These are phyloP conservation scores for Annulohypoxylon truncatum DNA, from an alignment of 2,329 filamentous ascomycete species.

Conservation along the genomic window DNA sequence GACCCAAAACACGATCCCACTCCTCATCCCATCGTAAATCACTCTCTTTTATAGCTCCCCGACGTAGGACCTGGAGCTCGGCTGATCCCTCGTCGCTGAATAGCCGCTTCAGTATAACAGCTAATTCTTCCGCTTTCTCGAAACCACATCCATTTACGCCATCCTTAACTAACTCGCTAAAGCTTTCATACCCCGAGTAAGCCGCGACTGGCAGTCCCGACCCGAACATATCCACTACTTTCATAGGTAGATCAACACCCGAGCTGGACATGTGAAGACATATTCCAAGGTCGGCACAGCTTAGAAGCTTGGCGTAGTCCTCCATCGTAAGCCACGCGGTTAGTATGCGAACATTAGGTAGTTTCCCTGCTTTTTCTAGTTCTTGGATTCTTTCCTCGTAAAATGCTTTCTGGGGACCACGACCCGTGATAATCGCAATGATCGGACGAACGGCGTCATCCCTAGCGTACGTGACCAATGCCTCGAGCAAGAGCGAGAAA, in stretches of 20 bases:
- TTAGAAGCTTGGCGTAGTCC: slow-evolving; percentile 87
- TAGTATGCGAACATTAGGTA: slow-evolving; percentile 76
- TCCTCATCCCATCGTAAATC: slow-evolving; percentile 87
- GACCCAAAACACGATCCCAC: slow-evolving; percentile 86
- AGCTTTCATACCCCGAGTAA: slow-evolving; percentile 87
- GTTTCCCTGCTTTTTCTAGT: slow-evolving; percentile 70
- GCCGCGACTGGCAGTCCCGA: slow-evolving; percentile 90
- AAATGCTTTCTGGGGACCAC: slow-evolving; percentile 83
- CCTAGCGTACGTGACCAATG: slow-evolving; percentile 78
- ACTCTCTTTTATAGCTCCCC: slow-evolving; percentile 80
- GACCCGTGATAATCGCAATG: slow-evolving; percentile 93
- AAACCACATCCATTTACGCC: slow-evolving; percentile 90
- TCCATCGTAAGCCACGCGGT: slow-evolving; percentile 87
- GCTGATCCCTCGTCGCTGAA: slow-evolving; percentile 64
- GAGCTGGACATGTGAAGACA: slow-evolving; percentile 94
- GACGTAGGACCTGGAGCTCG: slow-evolving; percentile 70
- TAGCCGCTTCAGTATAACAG: slow-evolving; percentile 70
- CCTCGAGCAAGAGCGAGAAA: slow-evolving; percentile 87
- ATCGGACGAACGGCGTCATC: slow-evolving; percentile 67
- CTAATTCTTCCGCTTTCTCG: slow-evolving; percentile 74
- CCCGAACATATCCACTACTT: slow-evolving; percentile 99
- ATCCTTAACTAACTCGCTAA: slow-evolving; percentile 89
- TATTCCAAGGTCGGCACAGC: slow-evolving; percentile 87
- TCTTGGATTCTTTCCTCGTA: slow-evolving; percentile 75
- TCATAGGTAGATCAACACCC: slow-evolving; percentile 97